Evolutionary conservation across 1,284 basidiomycete species (phyloP).

Genomic region (Pulchroboletus neoregius): DNA sequence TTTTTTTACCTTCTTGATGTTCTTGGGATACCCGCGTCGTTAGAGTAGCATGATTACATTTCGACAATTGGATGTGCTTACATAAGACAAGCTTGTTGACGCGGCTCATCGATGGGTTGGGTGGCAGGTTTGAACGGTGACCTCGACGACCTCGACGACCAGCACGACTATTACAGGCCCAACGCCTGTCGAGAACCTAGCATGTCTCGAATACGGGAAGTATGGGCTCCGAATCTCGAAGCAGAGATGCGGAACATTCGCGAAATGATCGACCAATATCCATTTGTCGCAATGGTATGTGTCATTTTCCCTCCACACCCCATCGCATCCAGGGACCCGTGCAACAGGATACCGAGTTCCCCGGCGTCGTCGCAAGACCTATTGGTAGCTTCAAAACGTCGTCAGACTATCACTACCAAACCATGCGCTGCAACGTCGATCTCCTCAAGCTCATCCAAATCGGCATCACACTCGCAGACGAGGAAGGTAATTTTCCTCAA

Average conservation of each 20-base stretch:
- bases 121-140: conserved; percentile 17
- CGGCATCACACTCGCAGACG: conserved; percentile 91
- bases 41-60: not conserved
- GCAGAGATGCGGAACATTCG: conserved; percentile 87
- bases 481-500: conserved; percentile 85
- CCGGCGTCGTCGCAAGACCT: conserved; percentile 95
- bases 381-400: conserved; percentile 96
- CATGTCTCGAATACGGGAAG: conserved; percentile 82
- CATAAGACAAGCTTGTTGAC: conserved; percentile 23
- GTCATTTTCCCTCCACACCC: conserved; percentile 12
- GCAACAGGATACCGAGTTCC: conserved; percentile 93
- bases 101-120: conserved; percentile 12
- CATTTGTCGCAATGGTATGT: conserved; percentile 92
- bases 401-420: conserved; percentile 99
- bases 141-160: conserved; percentile 20
- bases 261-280: conserved; percentile 84
- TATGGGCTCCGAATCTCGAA: conserved; percentile 94
- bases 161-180: conserved; percentile 3
- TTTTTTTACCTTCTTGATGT: conserved; percentile 11
- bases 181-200: conserved; percentile 4
- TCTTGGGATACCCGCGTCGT: conserved; percentile 14
- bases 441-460: conserved; percentile 97
- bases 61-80: conserved; percentile 22
- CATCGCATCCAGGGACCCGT: conserved; percentile 13
- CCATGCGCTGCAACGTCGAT: conserved; percentile 99